Conservation (phyloP, 306 rosid genomes). For the Luffa acutangula region DNA sequence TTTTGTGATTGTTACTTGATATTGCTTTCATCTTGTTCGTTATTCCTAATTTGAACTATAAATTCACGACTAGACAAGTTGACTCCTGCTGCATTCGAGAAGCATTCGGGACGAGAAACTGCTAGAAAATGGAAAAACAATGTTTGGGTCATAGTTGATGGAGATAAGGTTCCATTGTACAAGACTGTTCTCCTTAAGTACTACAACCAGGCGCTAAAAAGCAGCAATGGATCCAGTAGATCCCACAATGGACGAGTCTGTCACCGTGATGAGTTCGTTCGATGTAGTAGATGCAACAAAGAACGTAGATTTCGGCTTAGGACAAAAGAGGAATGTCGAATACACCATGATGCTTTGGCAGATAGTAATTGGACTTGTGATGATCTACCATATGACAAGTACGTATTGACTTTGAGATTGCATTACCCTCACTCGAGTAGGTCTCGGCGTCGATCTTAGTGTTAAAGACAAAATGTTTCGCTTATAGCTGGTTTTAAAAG, state of each 20-base stretch:
- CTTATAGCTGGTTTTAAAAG: not conserved
- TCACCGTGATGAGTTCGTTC: constrained; percentile 86
- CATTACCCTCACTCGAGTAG: not conserved
- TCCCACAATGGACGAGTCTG: constrained; percentile 56
- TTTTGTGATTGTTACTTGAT: not conserved
- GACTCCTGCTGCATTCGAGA: constrained; percentile 91
- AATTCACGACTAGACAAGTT: constrained; percentile 41
- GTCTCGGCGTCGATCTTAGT: not conserved
- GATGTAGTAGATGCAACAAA: constrained; percentile 67
- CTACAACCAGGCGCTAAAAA: constrained; percentile 70
- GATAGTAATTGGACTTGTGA: constrained; percentile 73
- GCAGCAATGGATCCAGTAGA: constrained; percentile 53
- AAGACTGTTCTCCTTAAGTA: constrained; percentile 89
- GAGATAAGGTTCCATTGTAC: constrained; percentile 76
- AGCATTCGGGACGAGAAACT: constrained; percentile 95
- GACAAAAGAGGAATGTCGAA: constrained; percentile 74
- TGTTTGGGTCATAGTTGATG: constrained; percentile 78
- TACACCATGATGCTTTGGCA: constrained; percentile 86
- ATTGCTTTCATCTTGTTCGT: constrained; percentile 7
- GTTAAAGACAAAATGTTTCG: not conserved
- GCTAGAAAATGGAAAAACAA: constrained; percentile 98
- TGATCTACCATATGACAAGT: constrained; percentile 87
- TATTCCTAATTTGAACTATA: not conserved
- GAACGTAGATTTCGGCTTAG: constrained; percentile 90
- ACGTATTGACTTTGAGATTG: constrained; percentile 17